Evolutionary conservation across 306 rosid species (phyloP), one percentile per base, ranked within the genome.

Genomic region (Cucurbita pepo): DNA sequence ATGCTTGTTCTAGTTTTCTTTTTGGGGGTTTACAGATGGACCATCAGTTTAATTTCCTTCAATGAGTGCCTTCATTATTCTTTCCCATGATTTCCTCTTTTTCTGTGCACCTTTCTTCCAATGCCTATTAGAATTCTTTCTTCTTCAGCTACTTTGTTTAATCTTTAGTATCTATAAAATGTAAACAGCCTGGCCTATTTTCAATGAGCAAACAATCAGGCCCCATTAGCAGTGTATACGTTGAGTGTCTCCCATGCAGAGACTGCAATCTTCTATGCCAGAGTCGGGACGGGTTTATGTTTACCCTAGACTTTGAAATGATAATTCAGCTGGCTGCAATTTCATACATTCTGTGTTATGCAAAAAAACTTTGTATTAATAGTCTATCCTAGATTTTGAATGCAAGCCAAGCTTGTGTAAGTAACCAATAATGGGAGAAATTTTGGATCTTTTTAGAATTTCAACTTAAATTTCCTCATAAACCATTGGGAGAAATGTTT

Each of bases 21-120:
- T 48, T 47, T 50, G 58, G 57, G 73, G 57, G 73, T 75, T 51
- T 63, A 75, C 78, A 75, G 40, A 75, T 69, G 58, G 58, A 69
- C 73, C 44, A 12, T 48, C 21, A 50, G 25, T 69, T 69, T 45
- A 69, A 50, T 50, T 48, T 69, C 15, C 58, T 69, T 50, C 30
- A 50, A 69, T 14, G 73, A 69, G 73, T 69, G 73, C 43, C 58
- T 69, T 69, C 25, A 45, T 69, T 30, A 69, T 50, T 69, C 73
- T 69, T 69, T 69, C 25, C 30, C 54, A 51, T 69, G 1, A 8
- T 69, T 16, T 14, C 1, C 25, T 5, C n/a, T 65, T 14, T 62
- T 40, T 1, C 30, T 45, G 1, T 66, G 40, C 52, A 21, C 18
- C 2, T 65, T 19, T 36, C 53, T 19, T 18, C 18, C 30, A 0